phyloP scores from a whole-genome alignment of 2,329 filamentous ascomycete genomes.

The Pseudogymnoascus sp. region DNA sequence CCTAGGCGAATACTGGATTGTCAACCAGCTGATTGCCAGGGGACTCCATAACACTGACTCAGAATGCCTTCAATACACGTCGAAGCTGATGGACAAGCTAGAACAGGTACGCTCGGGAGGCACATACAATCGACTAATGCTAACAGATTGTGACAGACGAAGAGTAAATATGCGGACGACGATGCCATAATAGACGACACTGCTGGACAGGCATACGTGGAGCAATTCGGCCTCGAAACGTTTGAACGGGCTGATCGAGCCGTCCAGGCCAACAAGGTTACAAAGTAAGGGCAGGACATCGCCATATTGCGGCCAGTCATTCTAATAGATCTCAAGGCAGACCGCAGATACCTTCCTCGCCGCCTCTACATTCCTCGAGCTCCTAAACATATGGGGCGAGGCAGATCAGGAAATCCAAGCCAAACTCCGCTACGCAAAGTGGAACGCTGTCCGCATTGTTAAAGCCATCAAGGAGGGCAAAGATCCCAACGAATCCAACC shows the following conservation, averaged over 20 bases:
- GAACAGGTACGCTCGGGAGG: slow-evolving; percentile 50
- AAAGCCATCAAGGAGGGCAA: slow-evolving; percentile 85
- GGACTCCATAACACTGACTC: slow-evolving; percentile 70
- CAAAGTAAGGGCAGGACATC: slow-evolving; percentile 54
- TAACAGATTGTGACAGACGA: slow-evolving; percentile 42
- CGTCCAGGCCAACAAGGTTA: slow-evolving; percentile 74
- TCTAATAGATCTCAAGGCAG: slow-evolving; percentile 46
- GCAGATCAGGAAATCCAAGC: slow-evolving; percentile 67
- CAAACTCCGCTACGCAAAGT: slow-evolving; percentile 96
- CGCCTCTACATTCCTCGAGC: slow-evolving; percentile 83
- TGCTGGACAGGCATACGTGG: slow-evolving; percentile 83
- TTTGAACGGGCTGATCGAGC: slow-evolving; percentile 78
- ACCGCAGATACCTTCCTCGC: slow-evolving; percentile 93
- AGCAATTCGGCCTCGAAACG: slow-evolving; percentile 86
- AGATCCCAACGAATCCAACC: slow-evolving; percentile 88
- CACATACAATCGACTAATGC: neutral
- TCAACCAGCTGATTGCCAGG: slow-evolving; percentile 81
- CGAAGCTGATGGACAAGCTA: slow-evolving; percentile 79
- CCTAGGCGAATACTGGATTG: slow-evolving; percentile 79
- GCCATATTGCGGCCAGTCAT: neutral
- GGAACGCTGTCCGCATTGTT: slow-evolving; percentile 82
- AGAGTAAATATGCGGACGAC: slow-evolving; percentile 64
- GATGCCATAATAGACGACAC: slow-evolving; percentile 80
- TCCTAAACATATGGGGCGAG: slow-evolving; percentile 75
- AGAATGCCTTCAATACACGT: slow-evolving; percentile 74